Conservation (phyloP, 2,329 filamentous ascomycete genomes). For the Ceratocystis albifundus region DNA sequence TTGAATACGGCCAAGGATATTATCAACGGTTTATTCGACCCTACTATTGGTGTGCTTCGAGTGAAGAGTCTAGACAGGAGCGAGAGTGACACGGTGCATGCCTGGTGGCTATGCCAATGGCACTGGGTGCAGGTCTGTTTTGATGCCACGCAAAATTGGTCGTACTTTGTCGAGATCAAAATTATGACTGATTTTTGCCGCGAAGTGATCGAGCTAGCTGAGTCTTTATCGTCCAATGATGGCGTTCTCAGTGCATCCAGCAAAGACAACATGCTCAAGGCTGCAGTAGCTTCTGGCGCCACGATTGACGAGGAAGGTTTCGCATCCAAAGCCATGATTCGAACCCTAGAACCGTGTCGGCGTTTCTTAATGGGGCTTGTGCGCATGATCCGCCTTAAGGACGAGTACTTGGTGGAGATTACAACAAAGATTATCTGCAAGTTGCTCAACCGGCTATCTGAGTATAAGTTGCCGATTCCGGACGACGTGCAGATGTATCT, state of each 20-base stretch:
- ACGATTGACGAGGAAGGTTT: slow-evolving; percentile 31
- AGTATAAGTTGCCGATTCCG: slow-evolving; percentile 61
- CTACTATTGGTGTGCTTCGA: slow-evolving; percentile 44
- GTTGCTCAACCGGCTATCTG: slow-evolving; percentile 67
- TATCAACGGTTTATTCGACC: slow-evolving; percentile 45
- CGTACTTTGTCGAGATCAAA: slow-evolving; percentile 58
- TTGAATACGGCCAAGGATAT: slow-evolving; percentile 48
- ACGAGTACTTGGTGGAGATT: slow-evolving; percentile 71
- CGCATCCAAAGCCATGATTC: slow-evolving; percentile 29
- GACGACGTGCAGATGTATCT: slow-evolving; percentile 49
- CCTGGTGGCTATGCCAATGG: slow-evolving; percentile 82
- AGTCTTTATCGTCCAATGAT: slow-evolving; percentile 73
- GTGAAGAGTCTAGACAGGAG: slow-evolving; percentile 44
- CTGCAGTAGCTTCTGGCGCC: slow-evolving; percentile 24
- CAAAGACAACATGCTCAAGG: slow-evolving; percentile 24
- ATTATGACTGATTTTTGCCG: slow-evolving; percentile 87
- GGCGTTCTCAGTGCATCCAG: slow-evolving; percentile 67
- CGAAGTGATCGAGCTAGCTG: slow-evolving; percentile 88
- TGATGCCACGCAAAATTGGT: slow-evolving; percentile 73
- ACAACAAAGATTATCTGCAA: slow-evolving; percentile 75
- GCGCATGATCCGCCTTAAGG: slow-evolving; percentile 81
- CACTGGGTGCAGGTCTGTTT: slow-evolving; percentile 69
- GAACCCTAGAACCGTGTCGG: slow-evolving; percentile 31
- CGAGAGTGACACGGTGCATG: slow-evolving; percentile 55
- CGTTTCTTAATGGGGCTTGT: slow-evolving; percentile 45